Conservation (phyloP, 768 basidiomycete genomes). For the Termitomyces heimii region DNA sequence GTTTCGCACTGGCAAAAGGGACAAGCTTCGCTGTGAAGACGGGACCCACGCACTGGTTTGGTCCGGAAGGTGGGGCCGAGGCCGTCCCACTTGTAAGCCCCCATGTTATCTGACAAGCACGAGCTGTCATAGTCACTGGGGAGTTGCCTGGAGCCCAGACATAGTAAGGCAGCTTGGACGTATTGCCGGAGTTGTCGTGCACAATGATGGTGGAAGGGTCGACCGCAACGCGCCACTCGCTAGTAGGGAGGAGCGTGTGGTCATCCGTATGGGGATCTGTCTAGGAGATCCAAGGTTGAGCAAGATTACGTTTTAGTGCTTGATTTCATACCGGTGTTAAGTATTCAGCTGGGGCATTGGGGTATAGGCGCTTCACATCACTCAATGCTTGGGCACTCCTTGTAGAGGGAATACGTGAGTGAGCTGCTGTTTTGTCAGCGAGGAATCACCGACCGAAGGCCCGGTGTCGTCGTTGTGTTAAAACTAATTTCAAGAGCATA, state of each 20-base stretch:
- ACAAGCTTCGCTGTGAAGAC: conserved; percentile 29
- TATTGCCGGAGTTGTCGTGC: conserved; percentile 21
- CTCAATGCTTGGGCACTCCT: conserved; percentile 31
- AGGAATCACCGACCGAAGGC: conserved; percentile 20
- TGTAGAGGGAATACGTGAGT: conserved; percentile 3
- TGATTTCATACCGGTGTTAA: conserved; percentile 26
- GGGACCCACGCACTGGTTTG: conserved; percentile 25
- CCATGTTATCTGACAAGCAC: conserved; percentile 33
- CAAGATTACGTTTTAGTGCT: neutral
- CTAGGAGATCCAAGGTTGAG: conserved; percentile 12
- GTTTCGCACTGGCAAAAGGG: conserved; percentile 33
- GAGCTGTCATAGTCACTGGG: conserved; percentile 33
- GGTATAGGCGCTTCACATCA: conserved; percentile 28
- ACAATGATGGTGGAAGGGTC: conserved; percentile 29
- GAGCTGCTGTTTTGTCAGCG: neutral
- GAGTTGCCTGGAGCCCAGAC: conserved; percentile 33
- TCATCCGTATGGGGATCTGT: conserved; percentile 33
- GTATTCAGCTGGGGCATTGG: conserved; percentile 28
- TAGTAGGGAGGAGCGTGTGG: conserved; percentile 31
- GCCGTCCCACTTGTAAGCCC: conserved; percentile 25
- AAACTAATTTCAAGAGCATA: conserved; percentile 31
- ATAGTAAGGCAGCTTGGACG: conserved; percentile 27
- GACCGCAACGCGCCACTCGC: conserved; percentile 33
- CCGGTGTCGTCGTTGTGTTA: conserved; percentile 27
- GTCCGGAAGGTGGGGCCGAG: conserved; percentile 28